Evolutionary conservation across 305 asterid genomes (phyloP).

Genomic region (Solanum hybrid): DNA sequence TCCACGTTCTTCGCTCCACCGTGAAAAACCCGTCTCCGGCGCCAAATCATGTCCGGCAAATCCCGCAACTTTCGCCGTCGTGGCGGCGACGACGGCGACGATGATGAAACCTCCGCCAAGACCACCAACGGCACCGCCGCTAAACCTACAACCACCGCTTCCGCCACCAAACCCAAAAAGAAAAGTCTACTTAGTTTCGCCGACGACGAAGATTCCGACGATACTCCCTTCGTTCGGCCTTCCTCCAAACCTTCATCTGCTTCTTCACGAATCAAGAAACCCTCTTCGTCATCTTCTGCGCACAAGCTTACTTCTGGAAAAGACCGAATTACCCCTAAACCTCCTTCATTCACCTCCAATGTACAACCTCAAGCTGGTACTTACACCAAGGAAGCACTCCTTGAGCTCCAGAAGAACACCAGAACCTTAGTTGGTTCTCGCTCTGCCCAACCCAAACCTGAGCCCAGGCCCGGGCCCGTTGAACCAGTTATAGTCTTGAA

Average conservation of each 20-base stretch:
- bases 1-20: background rate
- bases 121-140: constrained; percentile 10
- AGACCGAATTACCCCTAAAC: constrained; percentile 37
- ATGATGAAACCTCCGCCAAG: constrained; percentile 26
- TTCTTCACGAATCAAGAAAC: constrained; percentile 9
- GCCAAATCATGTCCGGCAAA: constrained; percentile 5
- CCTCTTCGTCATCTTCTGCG: constrained; percentile 36
- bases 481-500: constrained; percentile 32
- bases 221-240: constrained; percentile 36
- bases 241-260: constrained; percentile 33
- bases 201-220: constrained; percentile 38
- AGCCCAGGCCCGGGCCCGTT: constrained; percentile 33
- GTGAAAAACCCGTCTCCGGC: background rate
- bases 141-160: constrained; percentile 4
- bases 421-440: constrained; percentile 54
- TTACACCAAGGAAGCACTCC: constrained; percentile 78
- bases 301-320: constrained; percentile 55
- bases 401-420: constrained; percentile 94
- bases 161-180: constrained; percentile 41
- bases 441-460: background rate
- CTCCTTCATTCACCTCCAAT: constrained; percentile 57
- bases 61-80: constrained; percentile 85
- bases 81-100: constrained; percentile 31
- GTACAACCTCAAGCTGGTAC: constrained; percentile 90
- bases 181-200: constrained; percentile 78